Percentiles rank a stretch among this genome's conserved stretches.
Conservation (phyloP, 352 stramenopile species). For the Phytophthora crassamura region DNA sequence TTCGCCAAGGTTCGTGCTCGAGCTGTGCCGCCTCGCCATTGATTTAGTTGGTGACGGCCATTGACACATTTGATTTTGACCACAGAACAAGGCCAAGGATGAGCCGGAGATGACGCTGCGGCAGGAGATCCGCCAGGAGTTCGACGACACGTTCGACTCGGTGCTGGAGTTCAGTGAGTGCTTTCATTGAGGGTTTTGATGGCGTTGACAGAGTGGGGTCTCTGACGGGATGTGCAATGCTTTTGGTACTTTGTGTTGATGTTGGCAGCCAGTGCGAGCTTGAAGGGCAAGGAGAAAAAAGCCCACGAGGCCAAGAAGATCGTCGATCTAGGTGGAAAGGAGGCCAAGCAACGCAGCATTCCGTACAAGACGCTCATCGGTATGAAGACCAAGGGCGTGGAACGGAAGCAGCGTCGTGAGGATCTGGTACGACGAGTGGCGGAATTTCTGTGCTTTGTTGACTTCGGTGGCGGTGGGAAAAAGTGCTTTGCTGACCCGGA, state of each 20-base stretch:
- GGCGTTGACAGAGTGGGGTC: not conserved
- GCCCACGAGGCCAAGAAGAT: constrained; percentile 74
- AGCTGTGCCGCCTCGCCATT: not conserved
- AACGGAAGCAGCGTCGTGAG: constrained; percentile 60
- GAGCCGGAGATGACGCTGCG: constrained; percentile 54
- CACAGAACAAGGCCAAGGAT: constrained; percentile 30
- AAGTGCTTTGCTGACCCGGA: not conserved
- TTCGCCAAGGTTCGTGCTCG: constrained; percentile 33
- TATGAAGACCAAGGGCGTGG: constrained; percentile 68
- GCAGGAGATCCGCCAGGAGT: constrained; percentile 81
- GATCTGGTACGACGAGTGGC: constrained; percentile 49
- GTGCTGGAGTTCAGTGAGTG: constrained; percentile 77
- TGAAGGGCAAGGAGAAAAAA: constrained; percentile 87
- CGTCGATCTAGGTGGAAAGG: constrained; percentile 71
- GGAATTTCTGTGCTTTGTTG: no score
- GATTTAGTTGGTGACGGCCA: not conserved
- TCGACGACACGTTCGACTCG: constrained; percentile 74
- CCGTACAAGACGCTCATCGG: constrained; percentile 82
- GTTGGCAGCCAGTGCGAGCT: constrained; percentile 46
- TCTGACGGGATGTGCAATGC: not conserved
- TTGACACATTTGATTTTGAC: constrained; percentile 11
- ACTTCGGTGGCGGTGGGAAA: not conserved
- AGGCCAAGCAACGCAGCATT: constrained; percentile 56
- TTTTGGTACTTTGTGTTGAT: constrained; percentile 6
- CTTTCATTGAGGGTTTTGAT: not conserved